Conservation (phyloP, 1,284 basidiomycete genomes). For the Sparassis latifolia region DNA sequence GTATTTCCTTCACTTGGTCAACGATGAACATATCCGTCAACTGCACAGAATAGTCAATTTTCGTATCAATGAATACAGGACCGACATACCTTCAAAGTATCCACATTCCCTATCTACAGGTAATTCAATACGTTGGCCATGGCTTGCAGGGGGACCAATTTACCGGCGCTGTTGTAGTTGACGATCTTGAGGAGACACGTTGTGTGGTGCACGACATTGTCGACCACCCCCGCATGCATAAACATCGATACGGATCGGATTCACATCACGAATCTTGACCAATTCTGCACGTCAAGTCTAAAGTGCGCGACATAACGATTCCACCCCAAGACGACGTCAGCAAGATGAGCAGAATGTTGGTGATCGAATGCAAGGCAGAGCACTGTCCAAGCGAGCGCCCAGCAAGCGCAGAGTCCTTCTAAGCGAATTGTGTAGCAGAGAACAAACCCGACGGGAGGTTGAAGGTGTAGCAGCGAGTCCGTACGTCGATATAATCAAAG, state of each 20-base stretch:
- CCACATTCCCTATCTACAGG: slow-evolving; percentile 94
- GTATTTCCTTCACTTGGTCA: slow-evolving; percentile 91
- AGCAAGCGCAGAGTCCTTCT: slow-evolving; percentile 88
- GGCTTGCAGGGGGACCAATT: slow-evolving; percentile 85
- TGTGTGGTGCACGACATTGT: slow-evolving; percentile 75
- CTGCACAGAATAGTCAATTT: slow-evolving; percentile 85
- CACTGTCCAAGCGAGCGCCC: slow-evolving; percentile 99
- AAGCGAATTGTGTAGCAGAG: slow-evolving; percentile 97
- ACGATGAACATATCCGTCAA: slow-evolving; percentile 92
- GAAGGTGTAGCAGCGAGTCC: slow-evolving; percentile 95
- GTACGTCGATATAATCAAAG: slow-evolving; percentile 87
- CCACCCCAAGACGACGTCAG: slow-evolving; percentile 99
- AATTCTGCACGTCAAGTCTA: slow-evolving; percentile 90
- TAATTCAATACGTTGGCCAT: slow-evolving; percentile 97
- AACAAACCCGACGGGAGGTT: slow-evolving; percentile 92
- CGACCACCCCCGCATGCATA: slow-evolving; percentile 93
- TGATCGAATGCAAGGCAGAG: slow-evolving; percentile 94
- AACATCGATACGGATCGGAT: slow-evolving; percentile 93
- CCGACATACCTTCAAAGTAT: slow-evolving; percentile 78
- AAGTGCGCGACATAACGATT: slow-evolving; percentile 98
- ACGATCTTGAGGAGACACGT: slow-evolving; percentile 90
- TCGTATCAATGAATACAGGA: slow-evolving; percentile 27
- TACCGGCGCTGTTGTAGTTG: slow-evolving; percentile 97
- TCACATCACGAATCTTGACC: slow-evolving; percentile 97
- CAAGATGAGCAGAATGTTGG: slow-evolving; percentile 91